phyloP scores from a whole-genome alignment of 345 rosid species.

The Boechera stricta region DNA sequence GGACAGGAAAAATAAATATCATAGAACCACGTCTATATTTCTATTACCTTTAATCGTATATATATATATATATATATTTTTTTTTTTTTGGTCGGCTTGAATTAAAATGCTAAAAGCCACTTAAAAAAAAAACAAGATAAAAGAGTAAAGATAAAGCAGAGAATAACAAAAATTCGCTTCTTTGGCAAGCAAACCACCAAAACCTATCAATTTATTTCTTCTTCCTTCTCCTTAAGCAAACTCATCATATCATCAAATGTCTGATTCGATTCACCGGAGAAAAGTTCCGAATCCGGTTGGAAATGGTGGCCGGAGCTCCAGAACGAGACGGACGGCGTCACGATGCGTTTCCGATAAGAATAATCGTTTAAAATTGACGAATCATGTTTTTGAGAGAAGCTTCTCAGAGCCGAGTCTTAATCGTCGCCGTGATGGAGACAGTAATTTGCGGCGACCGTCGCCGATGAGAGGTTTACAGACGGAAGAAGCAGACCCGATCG shows the following conservation, averaged over 20 bases:
- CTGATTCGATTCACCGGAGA: slow-evolving; percentile 26
- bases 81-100: slow-evolving; percentile 24
- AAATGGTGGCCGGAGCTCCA: slow-evolving; percentile 42
- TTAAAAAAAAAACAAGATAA: not conserved
- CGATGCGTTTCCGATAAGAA: slow-evolving; percentile 40
- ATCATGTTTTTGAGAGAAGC: slow-evolving; percentile 58
- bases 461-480: slow-evolving; percentile 17
- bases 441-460: slow-evolving; percentile 31
- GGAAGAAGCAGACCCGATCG: slow-evolving; percentile 23
- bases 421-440: slow-evolving; percentile 33
- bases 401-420: slow-evolving; percentile 64
- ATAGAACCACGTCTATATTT: slow-evolving; percentile 13
- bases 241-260: slow-evolving; percentile 3
- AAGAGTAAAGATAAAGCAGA: slow-evolving; percentile 10
- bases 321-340: slow-evolving; percentile 41
- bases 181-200: slow-evolving; percentile 45
- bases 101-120: slow-evolving; percentile 3
- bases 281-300: slow-evolving; percentile 43
- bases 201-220: slow-evolving; percentile 22
- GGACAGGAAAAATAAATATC: slow-evolving; percentile 11
- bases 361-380: slow-evolving; percentile 37
- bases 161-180: slow-evolving; percentile 38
- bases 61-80: not conserved
- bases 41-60: not conserved
- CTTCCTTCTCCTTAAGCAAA: slow-evolving; percentile 4